These are phyloP conservation scores for Fusarium sp. DNA, from an alignment of 2,329 filamentous ascomycete genomes.

Conservation along the genomic window DNA sequence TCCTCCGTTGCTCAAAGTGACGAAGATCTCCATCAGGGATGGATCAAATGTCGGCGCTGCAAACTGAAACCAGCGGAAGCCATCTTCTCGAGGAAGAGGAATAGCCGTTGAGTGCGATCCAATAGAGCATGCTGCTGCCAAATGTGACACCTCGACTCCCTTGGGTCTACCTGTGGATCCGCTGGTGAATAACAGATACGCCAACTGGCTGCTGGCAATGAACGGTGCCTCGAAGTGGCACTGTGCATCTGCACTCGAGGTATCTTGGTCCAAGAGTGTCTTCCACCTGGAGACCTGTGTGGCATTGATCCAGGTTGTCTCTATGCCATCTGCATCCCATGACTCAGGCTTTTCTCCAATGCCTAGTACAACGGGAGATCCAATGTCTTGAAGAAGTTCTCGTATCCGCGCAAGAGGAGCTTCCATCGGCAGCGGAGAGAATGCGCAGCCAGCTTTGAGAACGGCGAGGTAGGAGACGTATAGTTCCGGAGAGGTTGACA, in stretches of 20 bases:
- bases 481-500: slow-evolving; percentile 46
- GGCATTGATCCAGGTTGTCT: background rate
- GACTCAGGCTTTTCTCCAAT: background rate
- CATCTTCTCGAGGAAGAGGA: slow-evolving; percentile 28
- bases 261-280: background rate
- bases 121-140: slow-evolving; percentile 3
- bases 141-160: slow-evolving; percentile 5
- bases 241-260: background rate
- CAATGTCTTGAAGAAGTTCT: slow-evolving; percentile 5
- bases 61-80: slow-evolving; percentile 50
- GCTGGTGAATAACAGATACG: slow-evolving; percentile 3
- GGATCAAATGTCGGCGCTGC: slow-evolving; percentile 72
- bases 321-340: background rate
- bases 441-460: slow-evolving; percentile 51
- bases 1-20: slow-evolving; percentile 71
- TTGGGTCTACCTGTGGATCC: slow-evolving; percentile 2
- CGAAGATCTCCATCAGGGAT: slow-evolving; percentile 87
- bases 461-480: slow-evolving; percentile 52
- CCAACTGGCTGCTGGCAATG: background rate
- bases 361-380: background rate
- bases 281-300: background rate
- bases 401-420: slow-evolving; percentile 36
- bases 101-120: background rate
- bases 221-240: background rate
- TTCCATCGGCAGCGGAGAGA: slow-evolving; percentile 53